Conservation (phyloP, 2,329 filamentous ascomycete species). For the Mariannaea elegans region DNA sequence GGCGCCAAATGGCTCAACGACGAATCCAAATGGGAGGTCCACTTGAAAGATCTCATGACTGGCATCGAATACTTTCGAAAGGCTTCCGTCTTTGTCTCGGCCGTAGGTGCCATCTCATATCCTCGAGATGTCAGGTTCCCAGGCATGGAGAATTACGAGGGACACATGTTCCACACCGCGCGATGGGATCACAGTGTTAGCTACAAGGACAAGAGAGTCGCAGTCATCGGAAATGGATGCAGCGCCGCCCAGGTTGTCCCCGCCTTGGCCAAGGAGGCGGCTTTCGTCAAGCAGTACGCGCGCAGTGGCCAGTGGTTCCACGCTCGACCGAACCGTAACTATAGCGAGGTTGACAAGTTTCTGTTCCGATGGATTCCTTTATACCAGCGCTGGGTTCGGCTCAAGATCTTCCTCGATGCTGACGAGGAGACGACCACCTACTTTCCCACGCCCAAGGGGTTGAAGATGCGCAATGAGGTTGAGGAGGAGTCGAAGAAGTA, state of each 20-base stretch:
- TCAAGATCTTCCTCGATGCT: slow-evolving; percentile 22
- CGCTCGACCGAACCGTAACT: slow-evolving; percentile 16
- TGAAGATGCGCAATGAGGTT: slow-evolving; percentile 5
- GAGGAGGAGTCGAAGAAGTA: slow-evolving; percentile 24
- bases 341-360: slow-evolving; percentile 16
- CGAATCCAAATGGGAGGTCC: slow-evolving; percentile 30
- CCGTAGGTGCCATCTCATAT: slow-evolving; percentile 39
- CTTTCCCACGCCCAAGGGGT: slow-evolving; percentile 16
- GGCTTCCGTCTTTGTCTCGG: slow-evolving; percentile 37
- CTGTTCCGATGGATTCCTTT: slow-evolving; percentile 12
- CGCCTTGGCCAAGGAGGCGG: slow-evolving; percentile 38
- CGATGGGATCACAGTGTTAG: slow-evolving; percentile 43
- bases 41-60: slow-evolving; percentile 26
- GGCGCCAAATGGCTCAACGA: slow-evolving; percentile 34
- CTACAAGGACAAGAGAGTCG: slow-evolving; percentile 44
- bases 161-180: slow-evolving; percentile 47
- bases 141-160: slow-evolving; percentile 45
- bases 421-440: slow-evolving; percentile 22
- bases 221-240: slow-evolving; percentile 50
- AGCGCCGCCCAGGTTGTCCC: slow-evolving; percentile 49
- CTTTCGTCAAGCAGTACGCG: slow-evolving; percentile 26
- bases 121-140: slow-evolving; percentile 39
- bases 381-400: slow-evolving; percentile 11
- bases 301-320: slow-evolving; percentile 33
- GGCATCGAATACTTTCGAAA: slow-evolving; percentile 27